phyloP scores from a whole-genome alignment of 148 eudicot species.

The Suaeda aralocaspica region DNA sequence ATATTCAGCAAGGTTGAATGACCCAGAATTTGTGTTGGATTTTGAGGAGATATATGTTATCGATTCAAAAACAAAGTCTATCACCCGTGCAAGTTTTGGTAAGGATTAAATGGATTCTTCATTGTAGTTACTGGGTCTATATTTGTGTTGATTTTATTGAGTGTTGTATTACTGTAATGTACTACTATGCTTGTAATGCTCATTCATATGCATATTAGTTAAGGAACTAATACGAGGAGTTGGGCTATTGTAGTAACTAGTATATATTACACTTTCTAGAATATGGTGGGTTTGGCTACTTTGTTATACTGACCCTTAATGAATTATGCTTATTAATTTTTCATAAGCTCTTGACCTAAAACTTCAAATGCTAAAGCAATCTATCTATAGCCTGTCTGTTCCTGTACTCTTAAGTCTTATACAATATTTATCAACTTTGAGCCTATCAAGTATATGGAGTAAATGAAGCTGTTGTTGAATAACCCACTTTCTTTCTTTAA shows the following conservation, averaged over 20 bases:
- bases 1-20: conserved; percentile 37
- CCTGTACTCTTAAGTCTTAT: neutral
- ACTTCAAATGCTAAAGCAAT: neutral
- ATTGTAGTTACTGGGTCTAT: neutral
- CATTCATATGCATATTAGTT: no score
- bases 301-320: no score
- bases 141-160: no score
- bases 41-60: conserved; percentile 97
- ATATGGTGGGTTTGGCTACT: neutral
- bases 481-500: conserved; percentile 10
- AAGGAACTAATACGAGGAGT: neutral
- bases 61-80: conserved; percentile 88
- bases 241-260: neutral
- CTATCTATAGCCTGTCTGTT: neutral
- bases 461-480: no score
- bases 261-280: neutral
- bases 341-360: neutral
- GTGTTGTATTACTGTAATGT: no score
- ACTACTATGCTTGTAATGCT: no score
- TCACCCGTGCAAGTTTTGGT: conserved; percentile 94
- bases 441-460: no score
- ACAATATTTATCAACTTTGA: neutral
- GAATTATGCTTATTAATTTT: no score
- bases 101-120: conserved; percentile 13
- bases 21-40: conserved; percentile 82